These are phyloP conservation scores for Erodium chrysanthum DNA, from an alignment of 441 rosid species.

Conservation along the genomic window DNA sequence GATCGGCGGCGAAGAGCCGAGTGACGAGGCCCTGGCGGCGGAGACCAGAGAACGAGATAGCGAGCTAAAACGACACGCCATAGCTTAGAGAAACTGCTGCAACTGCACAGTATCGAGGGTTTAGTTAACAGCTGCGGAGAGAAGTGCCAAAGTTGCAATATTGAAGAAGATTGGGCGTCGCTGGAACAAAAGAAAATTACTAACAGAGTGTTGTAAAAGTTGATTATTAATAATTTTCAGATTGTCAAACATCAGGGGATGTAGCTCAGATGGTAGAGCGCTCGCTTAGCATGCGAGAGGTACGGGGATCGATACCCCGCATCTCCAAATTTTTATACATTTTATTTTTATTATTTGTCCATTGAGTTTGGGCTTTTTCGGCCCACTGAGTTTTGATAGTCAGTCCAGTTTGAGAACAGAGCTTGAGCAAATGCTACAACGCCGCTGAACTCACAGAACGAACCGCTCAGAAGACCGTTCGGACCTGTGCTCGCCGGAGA, in stretches of 20 bases:
- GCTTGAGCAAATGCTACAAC: neutral
- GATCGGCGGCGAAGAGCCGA: neutral
- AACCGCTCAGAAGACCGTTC: neutral
- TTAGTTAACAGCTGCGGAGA: neutral
- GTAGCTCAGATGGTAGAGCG: slow-evolving; percentile 99
- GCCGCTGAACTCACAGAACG: neutral
- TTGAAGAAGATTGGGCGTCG: neutral
- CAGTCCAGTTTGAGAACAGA: no score
- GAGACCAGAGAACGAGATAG: slow-evolving; percentile 4
- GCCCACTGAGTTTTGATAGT: neutral
- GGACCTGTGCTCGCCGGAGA: neutral
- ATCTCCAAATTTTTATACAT: slow-evolving; percentile 42
- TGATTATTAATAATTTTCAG: no score
- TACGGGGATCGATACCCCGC: slow-evolving; percentile 70
- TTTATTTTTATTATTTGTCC: no score
- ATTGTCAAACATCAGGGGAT: no score
- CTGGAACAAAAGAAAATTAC: no score
- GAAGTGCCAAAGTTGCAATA: neutral
- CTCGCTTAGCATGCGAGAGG: slow-evolving; percentile 99
- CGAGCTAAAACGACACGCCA: neutral
- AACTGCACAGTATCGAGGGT: neutral
- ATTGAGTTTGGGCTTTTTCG: neutral
- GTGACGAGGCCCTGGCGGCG: neutral
- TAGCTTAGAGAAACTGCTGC: neutral
- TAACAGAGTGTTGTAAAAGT: no score